phyloP scores from a whole-genome alignment of 2,329 filamentous ascomycete species.

The Talaromyces sp. region DNA sequence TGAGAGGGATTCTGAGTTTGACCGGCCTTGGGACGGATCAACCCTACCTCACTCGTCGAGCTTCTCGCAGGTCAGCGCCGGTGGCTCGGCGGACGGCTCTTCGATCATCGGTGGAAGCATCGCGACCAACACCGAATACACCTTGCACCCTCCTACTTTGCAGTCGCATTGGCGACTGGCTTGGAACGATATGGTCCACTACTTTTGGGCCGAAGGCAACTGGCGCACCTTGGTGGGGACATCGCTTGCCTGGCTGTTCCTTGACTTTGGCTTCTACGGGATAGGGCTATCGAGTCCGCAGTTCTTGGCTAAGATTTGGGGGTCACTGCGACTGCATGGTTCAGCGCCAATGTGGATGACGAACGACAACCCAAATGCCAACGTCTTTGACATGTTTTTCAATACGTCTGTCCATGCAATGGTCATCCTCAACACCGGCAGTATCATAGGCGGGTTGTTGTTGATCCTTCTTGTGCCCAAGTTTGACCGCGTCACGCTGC shows the following conservation, averaged over 20 bases:
- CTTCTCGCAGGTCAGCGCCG: conserved; percentile 4
- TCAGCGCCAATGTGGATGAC: conserved; percentile 32
- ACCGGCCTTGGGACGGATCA: conserved; percentile 8
- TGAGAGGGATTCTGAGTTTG: conserved; percentile 14
- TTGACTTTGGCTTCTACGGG: conserved; percentile 55
- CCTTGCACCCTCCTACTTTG: conserved; percentile 30
- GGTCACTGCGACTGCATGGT: conserved; percentile 22
- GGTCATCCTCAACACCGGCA: conserved; percentile 36
- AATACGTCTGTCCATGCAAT: conserved; percentile 33
- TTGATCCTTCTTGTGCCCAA: conserved; percentile 35
- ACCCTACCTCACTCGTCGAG: conserved; percentile 2
- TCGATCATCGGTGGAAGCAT: conserved; percentile 1
- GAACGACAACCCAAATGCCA: conserved; percentile 32
- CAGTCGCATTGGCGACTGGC: conserved; percentile 38
- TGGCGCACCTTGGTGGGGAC: conserved; percentile 41
- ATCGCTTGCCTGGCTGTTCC: conserved; percentile 47
- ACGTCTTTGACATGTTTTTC: conserved; percentile 36
- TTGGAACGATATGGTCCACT: conserved; percentile 32
- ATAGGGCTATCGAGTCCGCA: conserved; percentile 44
- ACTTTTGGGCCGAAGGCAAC: conserved; percentile 39
- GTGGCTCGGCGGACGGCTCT: conserved; percentile 2
- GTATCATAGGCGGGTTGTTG: conserved; percentile 36
- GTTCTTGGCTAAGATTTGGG: conserved; percentile 38
- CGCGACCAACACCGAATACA: conserved; percentile 17
- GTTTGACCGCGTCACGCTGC: conserved; percentile 36